Evolutionary conservation across 768 basidiomycete genomes (phyloP), one percentile per base, ranked within the genome.

Genomic region (Suillus spraguei): DNA sequence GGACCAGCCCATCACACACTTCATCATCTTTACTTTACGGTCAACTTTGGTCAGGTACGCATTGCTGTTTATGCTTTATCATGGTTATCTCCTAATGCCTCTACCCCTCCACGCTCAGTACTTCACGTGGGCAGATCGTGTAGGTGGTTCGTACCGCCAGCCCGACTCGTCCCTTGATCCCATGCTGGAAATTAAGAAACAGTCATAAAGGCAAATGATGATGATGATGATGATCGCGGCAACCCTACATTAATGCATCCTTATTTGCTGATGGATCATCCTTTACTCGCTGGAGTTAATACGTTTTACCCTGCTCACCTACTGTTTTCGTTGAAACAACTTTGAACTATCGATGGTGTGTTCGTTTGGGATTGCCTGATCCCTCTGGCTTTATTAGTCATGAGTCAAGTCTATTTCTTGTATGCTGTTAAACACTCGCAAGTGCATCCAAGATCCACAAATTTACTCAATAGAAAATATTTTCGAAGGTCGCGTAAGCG

Each of bases 1-100:
- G 95, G 95, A n/a, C 97, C 97, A 3, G 94, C 96, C 2, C 97
- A 99, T 70, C 97, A 99, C 75, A 99, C 96, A 0, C 81, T 98
- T 49, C 97, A 98, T 74, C 97, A 99, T 72, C 79, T 99, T 24
- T 97, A 96, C 80, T 99, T 98, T 80, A 97, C 91, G 49, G 91
- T 92, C 68, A 99, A 99, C 81, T 97, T 95, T 76, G 95, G 95
- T 28, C 94, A 95, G 82, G 88, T 89, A 73, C 68, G 80, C 76
- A 69, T 32, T 53, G 62, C 59, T 46, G 32, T 50, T 59, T 11
- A 61, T 20, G 50, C 59, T 50, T 16, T 60, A 16, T 64, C 52
- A 62, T 64, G 59, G 55, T 60, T 58, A 58, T 59, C 69, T 72
- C 63, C 49, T 35, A 68, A 58, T 17, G 10, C 24, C 11, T 35